Conservation (phyloP, 179 eudicot genomes). For the Actinidia polygama region DNA sequence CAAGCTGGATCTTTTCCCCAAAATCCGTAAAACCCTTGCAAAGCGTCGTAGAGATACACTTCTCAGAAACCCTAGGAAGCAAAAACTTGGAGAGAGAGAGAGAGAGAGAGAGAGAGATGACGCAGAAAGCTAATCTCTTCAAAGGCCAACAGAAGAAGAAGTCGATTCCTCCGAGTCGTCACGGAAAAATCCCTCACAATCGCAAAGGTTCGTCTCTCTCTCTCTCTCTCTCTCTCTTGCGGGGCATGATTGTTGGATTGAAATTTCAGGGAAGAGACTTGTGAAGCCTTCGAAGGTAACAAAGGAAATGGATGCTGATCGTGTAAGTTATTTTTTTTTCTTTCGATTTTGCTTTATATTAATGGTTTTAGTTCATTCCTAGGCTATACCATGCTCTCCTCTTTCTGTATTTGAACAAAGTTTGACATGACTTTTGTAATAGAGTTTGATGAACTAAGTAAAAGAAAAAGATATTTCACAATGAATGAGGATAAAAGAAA, state of each 20-base stretch:
- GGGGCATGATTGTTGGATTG: slow-evolving; percentile 13
- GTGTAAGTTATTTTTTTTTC: slow-evolving; percentile 33
- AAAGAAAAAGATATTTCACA: no score
- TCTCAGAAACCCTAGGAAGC: slow-evolving; percentile 4
- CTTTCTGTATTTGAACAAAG: not conserved
- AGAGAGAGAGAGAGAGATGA: slow-evolving; percentile 48
- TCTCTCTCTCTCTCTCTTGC: not conserved
- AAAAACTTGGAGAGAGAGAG: slow-evolving; percentile 11
- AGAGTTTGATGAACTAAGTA: not conserved
- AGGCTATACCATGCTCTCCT: not conserved
- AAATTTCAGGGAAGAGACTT: slow-evolving; percentile 59
- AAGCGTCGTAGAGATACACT: not conserved
- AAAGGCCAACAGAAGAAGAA: slow-evolving; percentile 85
- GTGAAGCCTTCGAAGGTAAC: slow-evolving; percentile 73
- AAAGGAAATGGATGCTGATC: slow-evolving; percentile 65
- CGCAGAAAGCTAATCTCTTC: slow-evolving; percentile 73
- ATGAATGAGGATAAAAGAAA: no score
- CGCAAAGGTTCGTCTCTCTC: slow-evolving; percentile 58
- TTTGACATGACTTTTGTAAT: not conserved
- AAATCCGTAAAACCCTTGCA: not conserved
- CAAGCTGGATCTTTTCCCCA: not conserved
- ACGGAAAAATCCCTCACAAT: slow-evolving; percentile 62
- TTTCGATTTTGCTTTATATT: not conserved
- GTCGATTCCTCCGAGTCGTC: slow-evolving; percentile 64
- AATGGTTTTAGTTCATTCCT: not conserved